Conservation (phyloP, 441 rosid genomes). For the Croton setiger region DNA sequence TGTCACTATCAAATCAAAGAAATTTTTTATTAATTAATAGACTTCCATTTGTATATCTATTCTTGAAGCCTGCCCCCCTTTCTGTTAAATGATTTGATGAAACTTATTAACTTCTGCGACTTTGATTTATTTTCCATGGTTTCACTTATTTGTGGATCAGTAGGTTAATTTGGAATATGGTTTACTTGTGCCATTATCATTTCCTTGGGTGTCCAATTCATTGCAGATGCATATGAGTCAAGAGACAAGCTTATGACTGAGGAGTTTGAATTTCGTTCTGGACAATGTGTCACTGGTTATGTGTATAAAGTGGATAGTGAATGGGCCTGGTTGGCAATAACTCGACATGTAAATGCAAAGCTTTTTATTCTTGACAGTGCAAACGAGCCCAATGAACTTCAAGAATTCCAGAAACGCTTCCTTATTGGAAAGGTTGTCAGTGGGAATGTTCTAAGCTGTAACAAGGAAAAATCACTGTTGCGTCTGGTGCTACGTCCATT, state of each 20-base stretch:
- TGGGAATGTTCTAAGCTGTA: slow-evolving; percentile 63
- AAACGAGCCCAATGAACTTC: slow-evolving; percentile 69
- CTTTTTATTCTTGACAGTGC: slow-evolving; percentile 77
- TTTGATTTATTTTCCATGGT: background rate
- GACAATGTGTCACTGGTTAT: slow-evolving; percentile 63
- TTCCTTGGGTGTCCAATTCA: slow-evolving; percentile 8
- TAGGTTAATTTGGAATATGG: background rate
- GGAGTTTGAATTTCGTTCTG: slow-evolving; percentile 48
- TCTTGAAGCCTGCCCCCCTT: background rate
- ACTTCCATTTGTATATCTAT: background rate
- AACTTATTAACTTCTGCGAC: background rate
- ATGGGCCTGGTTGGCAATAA: slow-evolving; percentile 82
- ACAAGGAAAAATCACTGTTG: slow-evolving; percentile 64
- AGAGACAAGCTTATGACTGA: slow-evolving; percentile 33
- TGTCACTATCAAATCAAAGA: background rate
- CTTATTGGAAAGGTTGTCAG: slow-evolving; percentile 61
- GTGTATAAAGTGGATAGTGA: slow-evolving; percentile 87
- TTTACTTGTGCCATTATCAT: background rate
- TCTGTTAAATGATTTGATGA: background rate
- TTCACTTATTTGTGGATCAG: background rate
- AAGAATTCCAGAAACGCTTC: slow-evolving; percentile 60
- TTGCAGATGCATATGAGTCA: slow-evolving; percentile 42
- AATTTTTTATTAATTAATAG: background rate
- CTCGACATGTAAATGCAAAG: slow-evolving; percentile 72
- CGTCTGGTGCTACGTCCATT: slow-evolving; percentile 71